phyloP scores from a whole-genome alignment of 805 yeast species.

The Metahyphopichia silvanorum region DNA sequence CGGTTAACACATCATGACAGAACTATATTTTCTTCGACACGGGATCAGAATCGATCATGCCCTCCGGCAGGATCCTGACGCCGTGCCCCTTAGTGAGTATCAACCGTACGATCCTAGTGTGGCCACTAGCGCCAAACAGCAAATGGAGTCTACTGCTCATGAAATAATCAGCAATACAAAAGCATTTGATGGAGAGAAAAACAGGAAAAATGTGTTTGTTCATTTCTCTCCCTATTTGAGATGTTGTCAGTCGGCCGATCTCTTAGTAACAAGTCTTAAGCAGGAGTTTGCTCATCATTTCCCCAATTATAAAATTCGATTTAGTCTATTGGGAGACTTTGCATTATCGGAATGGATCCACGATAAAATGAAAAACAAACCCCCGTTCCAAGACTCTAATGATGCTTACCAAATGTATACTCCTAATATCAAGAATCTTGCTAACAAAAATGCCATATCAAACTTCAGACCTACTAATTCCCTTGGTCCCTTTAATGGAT shows the following conservation, averaged over 20 bases:
- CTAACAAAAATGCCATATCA: conserved; percentile 29
- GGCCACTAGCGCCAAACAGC: conserved; percentile 22
- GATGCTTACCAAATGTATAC: conserved; percentile 46
- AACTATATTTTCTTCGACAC: conserved; percentile 43
- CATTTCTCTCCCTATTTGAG: conserved; percentile 43
- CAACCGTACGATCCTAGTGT: conserved; percentile 37
- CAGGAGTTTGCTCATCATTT: conserved; percentile 14
- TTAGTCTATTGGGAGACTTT: conserved; percentile 41
- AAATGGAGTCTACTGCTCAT: conserved; percentile 24
- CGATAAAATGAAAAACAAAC: conserved; percentile 39
- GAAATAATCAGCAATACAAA: conserved; percentile 21
- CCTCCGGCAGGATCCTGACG: conserved; percentile 16
- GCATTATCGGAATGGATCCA: conserved; percentile 46
- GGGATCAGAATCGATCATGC: conserved; percentile 41
- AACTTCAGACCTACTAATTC: conserved; percentile 42
- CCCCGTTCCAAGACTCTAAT: conserved; percentile 40
- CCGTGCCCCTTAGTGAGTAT: conserved; percentile 25
- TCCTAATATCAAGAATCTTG: conserved; percentile 35
- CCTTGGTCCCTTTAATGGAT: conserved; percentile 42
- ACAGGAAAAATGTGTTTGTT: conserved; percentile 30
- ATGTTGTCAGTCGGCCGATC: conserved; percentile 43
- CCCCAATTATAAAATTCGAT: conserved; percentile 30
- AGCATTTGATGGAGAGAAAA: conserved; percentile 13
- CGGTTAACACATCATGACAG: no score
- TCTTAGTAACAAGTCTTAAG: conserved; percentile 28